These are phyloP conservation scores for Alternaria consortialis DNA, from an alignment of 2,329 filamentous ascomycete species.

Conservation along the genomic window DNA sequence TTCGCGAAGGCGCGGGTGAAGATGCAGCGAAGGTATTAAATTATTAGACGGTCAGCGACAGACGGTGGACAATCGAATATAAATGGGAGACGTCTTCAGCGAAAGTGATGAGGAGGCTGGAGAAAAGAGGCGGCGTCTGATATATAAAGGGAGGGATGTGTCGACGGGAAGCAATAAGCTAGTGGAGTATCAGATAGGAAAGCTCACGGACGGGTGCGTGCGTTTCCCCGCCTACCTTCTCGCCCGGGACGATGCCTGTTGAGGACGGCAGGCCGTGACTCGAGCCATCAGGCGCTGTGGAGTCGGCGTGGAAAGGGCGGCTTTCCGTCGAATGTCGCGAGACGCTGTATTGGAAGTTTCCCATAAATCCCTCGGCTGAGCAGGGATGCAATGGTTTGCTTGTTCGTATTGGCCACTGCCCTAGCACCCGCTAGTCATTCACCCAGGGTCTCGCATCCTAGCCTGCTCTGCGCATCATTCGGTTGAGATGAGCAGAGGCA, in stretches of 20 bases:
- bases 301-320: conserved; percentile 13
- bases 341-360: background rate
- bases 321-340: conserved; percentile 3
- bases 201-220: conserved; percentile 23
- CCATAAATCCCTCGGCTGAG: conserved; percentile 5
- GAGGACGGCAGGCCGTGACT: conserved; percentile 7
- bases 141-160: conserved; percentile 43
- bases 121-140: conserved; percentile 16
- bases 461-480: conserved; percentile 5
- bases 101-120: conserved; percentile 38
- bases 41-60: conserved; percentile 33
- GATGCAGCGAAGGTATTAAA: conserved; percentile 23
- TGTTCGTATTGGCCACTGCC: conserved; percentile 3
- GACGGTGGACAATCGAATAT: conserved; percentile 19
- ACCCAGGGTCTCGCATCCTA: conserved; percentile 13
- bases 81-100: conserved; percentile 29
- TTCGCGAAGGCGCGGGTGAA: background rate
- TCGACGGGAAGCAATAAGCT: conserved; percentile 29
- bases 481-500: conserved; percentile 8
- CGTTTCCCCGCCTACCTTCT: conserved; percentile 3
- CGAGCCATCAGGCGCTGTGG: conserved; percentile 14
- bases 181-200: conserved; percentile 24
- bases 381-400: conserved; percentile 2
- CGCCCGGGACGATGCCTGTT: conserved; percentile 10
- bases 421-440: background rate